Evolutionary conservation across 305 asterid genomes (phyloP).

Genomic region (Fraxinus dipetala): DNA sequence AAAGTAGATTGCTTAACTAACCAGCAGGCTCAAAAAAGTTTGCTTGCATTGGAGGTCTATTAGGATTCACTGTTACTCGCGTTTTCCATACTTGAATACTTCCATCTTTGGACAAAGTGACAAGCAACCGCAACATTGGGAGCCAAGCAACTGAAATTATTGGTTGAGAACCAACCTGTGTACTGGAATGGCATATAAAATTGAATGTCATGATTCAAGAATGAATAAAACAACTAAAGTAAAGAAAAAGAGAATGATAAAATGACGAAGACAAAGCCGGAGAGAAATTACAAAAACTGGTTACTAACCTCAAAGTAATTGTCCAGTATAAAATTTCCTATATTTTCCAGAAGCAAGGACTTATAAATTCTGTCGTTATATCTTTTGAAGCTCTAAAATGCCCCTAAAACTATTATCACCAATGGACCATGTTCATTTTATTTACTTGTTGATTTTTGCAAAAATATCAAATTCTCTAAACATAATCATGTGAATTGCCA

Average conservation of each 20-base stretch:
- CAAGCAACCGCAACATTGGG: slow-evolving; percentile 78
- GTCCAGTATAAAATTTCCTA: slow-evolving; percentile 10
- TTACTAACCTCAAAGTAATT: slow-evolving; percentile 13
- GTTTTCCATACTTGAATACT: slow-evolving; percentile 96
- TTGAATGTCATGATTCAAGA: slow-evolving; percentile 27
- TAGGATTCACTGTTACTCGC: slow-evolving; percentile 76
- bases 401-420: neutral
- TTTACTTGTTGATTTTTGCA: neutral
- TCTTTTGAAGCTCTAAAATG: slow-evolving; percentile 1
- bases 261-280: slow-evolving; percentile 1
- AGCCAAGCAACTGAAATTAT: slow-evolving; percentile 93
- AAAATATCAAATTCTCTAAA: slow-evolving; percentile 1
- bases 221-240: slow-evolving; percentile 15
- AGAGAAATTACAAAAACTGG: neutral
- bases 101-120: slow-evolving; percentile 96
- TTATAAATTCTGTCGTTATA: neutral
- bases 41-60: slow-evolving; percentile 90
- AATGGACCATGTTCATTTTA: neutral
- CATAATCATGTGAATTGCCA: neutral
- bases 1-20: slow-evolving; percentile 39
- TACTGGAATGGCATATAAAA: slow-evolving; percentile 55
- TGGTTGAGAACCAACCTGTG: slow-evolving; percentile 99
- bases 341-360: slow-evolving; percentile 21
- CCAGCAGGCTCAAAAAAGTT: slow-evolving; percentile 99
- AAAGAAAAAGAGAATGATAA: slow-evolving; percentile 5